phyloP scores from a whole-genome alignment of 495 filamentous ascomycete species.

The Lasiosphaeria miniovina region DNA sequence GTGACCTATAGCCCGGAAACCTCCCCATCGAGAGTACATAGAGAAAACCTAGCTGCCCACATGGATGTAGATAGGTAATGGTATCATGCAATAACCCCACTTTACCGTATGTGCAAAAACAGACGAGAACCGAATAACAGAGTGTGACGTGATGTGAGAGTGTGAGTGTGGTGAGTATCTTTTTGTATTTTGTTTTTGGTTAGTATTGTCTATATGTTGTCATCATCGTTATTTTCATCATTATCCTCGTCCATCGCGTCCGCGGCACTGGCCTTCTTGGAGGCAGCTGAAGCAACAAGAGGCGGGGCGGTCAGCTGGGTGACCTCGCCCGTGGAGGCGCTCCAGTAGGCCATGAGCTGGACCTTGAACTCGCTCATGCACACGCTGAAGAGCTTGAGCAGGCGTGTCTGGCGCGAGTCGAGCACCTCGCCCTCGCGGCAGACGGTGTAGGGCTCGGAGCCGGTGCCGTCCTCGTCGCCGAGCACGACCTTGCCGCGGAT shows the following conservation, averaged over 20 bases:
- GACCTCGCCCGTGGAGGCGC: constrained; percentile 54
- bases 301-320: constrained; percentile 50
- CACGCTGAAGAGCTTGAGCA: constrained; percentile 92
- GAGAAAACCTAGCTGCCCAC: background rate
- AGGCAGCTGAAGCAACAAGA: constrained; percentile 15
- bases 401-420: constrained; percentile 82
- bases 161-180: background rate
- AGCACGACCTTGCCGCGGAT: constrained; percentile 84
- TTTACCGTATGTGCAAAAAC: constrained; percentile 6
- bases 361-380: constrained; percentile 86
- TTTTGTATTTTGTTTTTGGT: background rate
- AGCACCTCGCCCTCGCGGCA: constrained; percentile 79
- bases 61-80: constrained; percentile 1
- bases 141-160: background rate
- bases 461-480: constrained; percentile 56
- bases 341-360: constrained; percentile 72
- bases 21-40: constrained; percentile 16
- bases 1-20: constrained; percentile 20
- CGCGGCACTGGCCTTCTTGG: background rate
- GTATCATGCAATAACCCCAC: constrained; percentile 12
- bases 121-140: background rate
- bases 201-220: constrained; percentile 5
- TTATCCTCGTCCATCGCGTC: constrained; percentile 20
- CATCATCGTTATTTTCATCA: constrained; percentile 15
- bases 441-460: constrained; percentile 57